These are phyloP conservation scores for Suillus brevipes DNA, from an alignment of 768 basidiomycete genomes.

Conservation along the genomic window DNA sequence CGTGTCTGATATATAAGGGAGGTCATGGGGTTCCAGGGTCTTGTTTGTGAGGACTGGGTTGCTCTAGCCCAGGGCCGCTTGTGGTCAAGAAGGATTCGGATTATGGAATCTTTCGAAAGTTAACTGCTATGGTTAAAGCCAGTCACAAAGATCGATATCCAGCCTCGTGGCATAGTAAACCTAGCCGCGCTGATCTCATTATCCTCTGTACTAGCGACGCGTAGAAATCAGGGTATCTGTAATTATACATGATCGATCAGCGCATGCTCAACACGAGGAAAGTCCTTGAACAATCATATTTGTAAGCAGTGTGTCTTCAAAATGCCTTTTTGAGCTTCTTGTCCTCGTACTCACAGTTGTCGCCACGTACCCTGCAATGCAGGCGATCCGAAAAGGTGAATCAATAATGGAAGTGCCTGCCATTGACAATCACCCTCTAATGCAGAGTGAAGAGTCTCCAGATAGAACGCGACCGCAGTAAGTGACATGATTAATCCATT, in stretches of 20 bases:
- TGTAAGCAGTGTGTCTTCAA: not conserved
- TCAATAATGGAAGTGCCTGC: not conserved
- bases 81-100: not conserved
- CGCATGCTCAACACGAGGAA: not conserved
- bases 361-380: no score
- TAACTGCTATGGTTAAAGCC: slow-evolving; percentile 7
- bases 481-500: no score
- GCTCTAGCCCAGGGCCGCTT: not conserved
- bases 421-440: not conserved
- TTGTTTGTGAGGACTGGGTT: not conserved
- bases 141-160: not conserved
- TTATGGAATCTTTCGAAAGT: not conserved
- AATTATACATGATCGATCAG: slow-evolving; percentile 1
- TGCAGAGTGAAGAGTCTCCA: not conserved
- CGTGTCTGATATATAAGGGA: not conserved
- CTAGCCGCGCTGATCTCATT: not conserved
- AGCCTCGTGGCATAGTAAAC: not conserved
- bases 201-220: not conserved
- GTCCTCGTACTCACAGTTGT: no score
- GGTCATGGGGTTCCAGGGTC: slow-evolving; percentile 4
- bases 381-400: no score
- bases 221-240: slow-evolving; percentile 3
- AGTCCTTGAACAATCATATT: not conserved
- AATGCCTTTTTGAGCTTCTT: no score
- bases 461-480: not conserved